A percentile compares a stretch with the other conserved stretches of the same genome.
Conservation (phyloP, 2,329 filamentous ascomycete genomes). For the Fusarium palustre region DNA sequence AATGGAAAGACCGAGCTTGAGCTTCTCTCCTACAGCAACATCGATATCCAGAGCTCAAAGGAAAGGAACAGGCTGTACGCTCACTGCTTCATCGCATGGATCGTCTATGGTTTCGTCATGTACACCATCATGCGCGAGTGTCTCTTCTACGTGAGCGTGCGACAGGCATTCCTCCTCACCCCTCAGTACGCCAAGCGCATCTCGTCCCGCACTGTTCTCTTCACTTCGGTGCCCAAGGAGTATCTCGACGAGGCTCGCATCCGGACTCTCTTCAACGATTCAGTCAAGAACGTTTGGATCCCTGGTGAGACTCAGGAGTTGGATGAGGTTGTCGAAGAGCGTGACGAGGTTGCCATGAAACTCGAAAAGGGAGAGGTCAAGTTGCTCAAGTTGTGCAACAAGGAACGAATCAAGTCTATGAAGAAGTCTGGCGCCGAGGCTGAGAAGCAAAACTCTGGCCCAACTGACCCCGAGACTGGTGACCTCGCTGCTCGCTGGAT, state of each 20-base stretch:
- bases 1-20: slow-evolving; percentile 72
- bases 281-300: slow-evolving; percentile 87
- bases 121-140: slow-evolving; percentile 90
- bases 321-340: slow-evolving; percentile 80
- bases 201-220: slow-evolving; percentile 92
- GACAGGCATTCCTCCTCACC: slow-evolving; percentile 92
- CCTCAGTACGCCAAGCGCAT: slow-evolving; percentile 85
- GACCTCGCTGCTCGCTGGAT: slow-evolving; percentile 74
- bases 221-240: slow-evolving; percentile 82
- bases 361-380: slow-evolving; percentile 87
- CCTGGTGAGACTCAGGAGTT: slow-evolving; percentile 78
- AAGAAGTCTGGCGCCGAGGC: slow-evolving; percentile 50
- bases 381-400: slow-evolving; percentile 73
- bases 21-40: slow-evolving; percentile 55
- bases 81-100: slow-evolving; percentile 82
- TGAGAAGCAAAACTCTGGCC: slow-evolving; percentile 54
- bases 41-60: slow-evolving; percentile 59
- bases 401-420: slow-evolving; percentile 51
- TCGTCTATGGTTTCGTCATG: slow-evolving; percentile 89
- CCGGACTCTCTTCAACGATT: slow-evolving; percentile 79
- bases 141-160: slow-evolving; percentile 92
- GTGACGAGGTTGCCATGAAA: slow-evolving; percentile 79
- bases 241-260: slow-evolving; percentile 81
- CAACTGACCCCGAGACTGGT: slow-evolving; percentile 74
- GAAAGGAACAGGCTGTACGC: slow-evolving; percentile 78